Evolutionary conservation across 2,329 filamentous ascomycete species (phyloP), one percentile per base, ranked within the genome.

Genomic region (Hypoxylon sp.): DNA sequence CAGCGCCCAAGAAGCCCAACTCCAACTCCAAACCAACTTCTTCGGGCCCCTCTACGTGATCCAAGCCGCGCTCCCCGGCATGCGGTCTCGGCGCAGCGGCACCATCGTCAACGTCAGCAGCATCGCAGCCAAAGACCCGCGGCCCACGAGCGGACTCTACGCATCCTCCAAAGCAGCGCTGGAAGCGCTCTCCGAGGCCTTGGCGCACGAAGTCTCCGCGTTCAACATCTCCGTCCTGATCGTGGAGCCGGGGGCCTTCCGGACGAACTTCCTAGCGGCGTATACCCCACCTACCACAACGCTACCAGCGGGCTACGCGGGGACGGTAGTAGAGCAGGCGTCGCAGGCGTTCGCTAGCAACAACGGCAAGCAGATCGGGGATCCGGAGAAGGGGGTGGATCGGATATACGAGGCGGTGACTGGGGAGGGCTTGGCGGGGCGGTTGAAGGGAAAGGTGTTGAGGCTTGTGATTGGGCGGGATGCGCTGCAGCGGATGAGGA

Each of bases 191-290:
- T 80, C 79, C 0, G 81, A 83, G 61, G 73, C 79, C 0, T 70
- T 83, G 0, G 74, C 78, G 0, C 60, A 63, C 1, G 82, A 83
- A 61, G 72, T 83, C 0, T 73, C 73, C 4, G 68, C 74, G 0
- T 79, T 83, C 59, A 75, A 75, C 9, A 76, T 83, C 31, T 54
- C 72, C 1, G 78, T 83, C 1, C 69, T 84, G 6, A 74, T 83
- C 29, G 80, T 83, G 1, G 80, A 83, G 69, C 82, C 81, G 0
- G 82, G 82, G 0, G 78, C 75, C 0, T 83, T 83, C 72, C 76
- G 81, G 1, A 84, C 82, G 1, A 80, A 81, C 17, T 83, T 83
- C 70, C 71, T 81, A 1, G 72, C 62, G 5, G 73, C 74, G 5
- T 58, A 71, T 5, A 62, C 24, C 33, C 31, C 37, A 31, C 66